Base-by-base conservation (phyloP, 2,329 filamentous ascomycete species). In the Emmonsia crescens region DNA sequence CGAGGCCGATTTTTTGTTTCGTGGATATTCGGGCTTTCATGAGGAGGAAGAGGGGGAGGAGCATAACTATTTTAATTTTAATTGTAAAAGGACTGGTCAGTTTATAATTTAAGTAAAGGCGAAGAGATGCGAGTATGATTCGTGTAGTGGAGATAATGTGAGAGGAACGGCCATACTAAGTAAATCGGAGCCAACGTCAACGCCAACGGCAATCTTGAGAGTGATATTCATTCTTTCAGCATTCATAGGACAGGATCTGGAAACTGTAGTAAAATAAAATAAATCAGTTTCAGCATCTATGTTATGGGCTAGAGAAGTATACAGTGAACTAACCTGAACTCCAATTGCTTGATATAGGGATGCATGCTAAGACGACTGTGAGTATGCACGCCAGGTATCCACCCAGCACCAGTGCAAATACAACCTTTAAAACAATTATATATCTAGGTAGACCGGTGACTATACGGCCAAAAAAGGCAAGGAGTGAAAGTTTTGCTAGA, bases 41-140 rank as follows among this genome's bases (percentile, higher is more conserved):
- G 29, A 73, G 64, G 14, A 74, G 66, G 6, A 65, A 61, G 5
- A 73, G 62, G 0, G 70, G 70, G 16, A 74, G 66, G 2, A 63
- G 62, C 69, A 72, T 74, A 29, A 74, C 70, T 72, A 16, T 42
- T 38, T 56, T 40, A 56, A n/a, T 27, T 1, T 56, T 36, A 19
- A 16, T 14, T 54, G 52, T 59, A 12, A n/a, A 42, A n/a, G 31
- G 1, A 27, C n/a, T 14, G n/a, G 33, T 55, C 16, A 38, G 36
- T 14, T 38, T 38, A 14, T 38, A 12, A 38, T 38, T 14, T 38
- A 10, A 36, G 14, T 24, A 21, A n/a, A 38, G 29, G 12, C 12
- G 12, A 38, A 38, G 10, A 38, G 36, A 4, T 19, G 5, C 2
- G 8, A 6, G 42, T n/a, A n/a, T 49, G 46, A 49, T 16, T 49